A percentile compares a stretch with the other conserved stretches of the same genome.
Conservation (phyloP, 140 eudicot species). For the Cichorium intybus region DNA sequence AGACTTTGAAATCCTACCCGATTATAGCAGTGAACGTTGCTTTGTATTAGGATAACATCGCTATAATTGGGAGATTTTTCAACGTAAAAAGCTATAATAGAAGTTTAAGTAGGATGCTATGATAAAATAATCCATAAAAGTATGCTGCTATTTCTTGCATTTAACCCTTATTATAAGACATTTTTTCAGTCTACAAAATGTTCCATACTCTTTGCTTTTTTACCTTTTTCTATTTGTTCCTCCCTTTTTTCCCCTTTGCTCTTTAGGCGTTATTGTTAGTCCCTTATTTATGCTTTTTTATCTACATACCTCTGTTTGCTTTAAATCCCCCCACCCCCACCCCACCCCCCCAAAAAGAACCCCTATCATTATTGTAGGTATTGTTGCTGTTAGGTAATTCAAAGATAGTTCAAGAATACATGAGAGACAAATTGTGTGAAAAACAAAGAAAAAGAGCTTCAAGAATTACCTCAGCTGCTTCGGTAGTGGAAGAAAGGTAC, state of each 20-base stretch:
- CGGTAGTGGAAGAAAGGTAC: conserved; percentile 83
- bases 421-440: conserved; percentile 23
- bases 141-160: too few relatives aligned
- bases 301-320: too few relatives aligned
- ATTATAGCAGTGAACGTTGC: neutral
- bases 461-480: conserved; percentile 92
- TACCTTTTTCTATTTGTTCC: too few relatives aligned
- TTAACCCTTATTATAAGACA: neutral
- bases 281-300: too few relatives aligned
- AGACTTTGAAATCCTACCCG: neutral
- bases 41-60: neutral
- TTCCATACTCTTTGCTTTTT: neutral
- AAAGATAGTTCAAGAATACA: neutral
- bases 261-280: too few relatives aligned
- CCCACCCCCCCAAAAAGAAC: too few relatives aligned
- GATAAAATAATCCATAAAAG: too few relatives aligned
- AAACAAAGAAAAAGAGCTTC: conserved; percentile 20
- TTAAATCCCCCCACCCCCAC: too few relatives aligned
- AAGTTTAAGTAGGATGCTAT: neutral
- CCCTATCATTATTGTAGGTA: too few relatives aligned
- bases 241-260: too few relatives aligned
- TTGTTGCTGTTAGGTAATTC: neutral
- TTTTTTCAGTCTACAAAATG: neutral
- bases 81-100: neutral
- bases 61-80: neutral